Evolutionary conservation across 1,139 yeast genomes (phyloP), one percentile per base, ranked within the genome.

Genomic region (Nakaseomyces bracarensis): DNA sequence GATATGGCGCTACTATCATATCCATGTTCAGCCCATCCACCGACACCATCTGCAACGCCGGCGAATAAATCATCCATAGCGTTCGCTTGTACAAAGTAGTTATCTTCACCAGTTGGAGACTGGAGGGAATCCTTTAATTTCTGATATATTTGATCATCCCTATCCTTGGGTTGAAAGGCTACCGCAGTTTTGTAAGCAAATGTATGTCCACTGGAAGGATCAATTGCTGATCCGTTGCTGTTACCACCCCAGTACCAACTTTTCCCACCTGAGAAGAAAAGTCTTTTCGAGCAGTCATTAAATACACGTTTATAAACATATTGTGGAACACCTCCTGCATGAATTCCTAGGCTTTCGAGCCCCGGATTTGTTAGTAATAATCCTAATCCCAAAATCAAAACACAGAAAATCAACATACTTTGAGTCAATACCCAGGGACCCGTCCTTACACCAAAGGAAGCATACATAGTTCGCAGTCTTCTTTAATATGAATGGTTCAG

Each of bases 11-110:
- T 75, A 1, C 96, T 84, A 60, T 89, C 96, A 52, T 79, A 83
- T 0, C 96, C 96, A 33, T 85, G 80, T 51, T 84, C 91, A 2
- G 86, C 75, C 96, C 97, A 91, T 1, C 97, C 97, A 14, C 97
- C 97, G 4, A 91, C 97, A 15, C 98, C 98, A 63, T 91, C 98
- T 2, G 96, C 91, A 1, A 91, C 96, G 8, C 96, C 97, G 7
- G 85, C 71, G 30, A 71, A 70, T 8, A 75, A 70, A 10, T 66
- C 67, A 16, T 60, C 57, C 20, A 65, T 57, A 7, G 66, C 61
- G 11, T 58, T 62, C 31, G 53, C 50, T 5, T 79, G 69, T 28
- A 78, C 70, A 51, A 89, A 80, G 54, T 75, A 82, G 52, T 86
- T 84, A 60, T 89, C 98, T 58, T 89, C 96, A 4, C 97, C 98